These are phyloP conservation scores for Suillus brevipes DNA, from an alignment of 768 basidiomycete genomes.

Conservation along the genomic window DNA sequence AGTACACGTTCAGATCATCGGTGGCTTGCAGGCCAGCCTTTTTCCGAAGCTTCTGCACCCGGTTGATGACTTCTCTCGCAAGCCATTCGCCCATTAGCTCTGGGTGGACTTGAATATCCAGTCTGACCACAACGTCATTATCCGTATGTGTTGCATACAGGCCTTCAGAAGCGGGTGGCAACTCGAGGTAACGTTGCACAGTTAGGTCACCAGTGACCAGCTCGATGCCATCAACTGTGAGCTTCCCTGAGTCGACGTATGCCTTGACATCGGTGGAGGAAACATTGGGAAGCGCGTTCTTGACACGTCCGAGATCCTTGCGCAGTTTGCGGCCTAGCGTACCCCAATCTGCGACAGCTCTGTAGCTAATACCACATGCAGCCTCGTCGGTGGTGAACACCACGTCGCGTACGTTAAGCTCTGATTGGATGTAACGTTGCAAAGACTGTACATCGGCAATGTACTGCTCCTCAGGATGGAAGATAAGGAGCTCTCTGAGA, in stretches of 20 bases:
- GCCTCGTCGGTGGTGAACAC: slow-evolving; percentile 88
- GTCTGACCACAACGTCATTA: slow-evolving; percentile 90
- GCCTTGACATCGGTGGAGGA: slow-evolving; percentile 80
- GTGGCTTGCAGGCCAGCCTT: slow-evolving; percentile 94
- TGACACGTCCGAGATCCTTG: slow-evolving; percentile 87
- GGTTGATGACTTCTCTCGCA: slow-evolving; percentile 86
- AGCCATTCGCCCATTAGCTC: slow-evolving; percentile 88
- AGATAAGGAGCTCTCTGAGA: slow-evolving; percentile 87
- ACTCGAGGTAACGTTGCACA: slow-evolving; percentile 88
- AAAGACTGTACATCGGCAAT: slow-evolving; percentile 83
- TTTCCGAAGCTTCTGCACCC: slow-evolving; percentile 94
- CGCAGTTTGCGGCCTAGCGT: slow-evolving; percentile 91
- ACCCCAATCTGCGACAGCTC: slow-evolving; percentile 92
- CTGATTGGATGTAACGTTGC: slow-evolving; percentile 86
- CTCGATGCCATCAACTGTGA: slow-evolving; percentile 87
- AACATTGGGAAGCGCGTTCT: slow-evolving; percentile 80
- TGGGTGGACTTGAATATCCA: slow-evolving; percentile 85
- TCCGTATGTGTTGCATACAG: slow-evolving; percentile 86
- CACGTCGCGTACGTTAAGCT: slow-evolving; percentile 92
- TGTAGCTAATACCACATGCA: slow-evolving; percentile 84
- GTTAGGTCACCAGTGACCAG: slow-evolving; percentile 89
- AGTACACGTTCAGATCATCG: slow-evolving; percentile 89
- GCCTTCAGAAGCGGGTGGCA: slow-evolving; percentile 57
- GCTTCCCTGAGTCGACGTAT: slow-evolving; percentile 72
- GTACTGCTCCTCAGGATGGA: slow-evolving; percentile 85